These are phyloP conservation scores for Cladosporium halotolerans DNA, from an alignment of 2,329 filamentous ascomycete genomes.

Conservation along the genomic window DNA sequence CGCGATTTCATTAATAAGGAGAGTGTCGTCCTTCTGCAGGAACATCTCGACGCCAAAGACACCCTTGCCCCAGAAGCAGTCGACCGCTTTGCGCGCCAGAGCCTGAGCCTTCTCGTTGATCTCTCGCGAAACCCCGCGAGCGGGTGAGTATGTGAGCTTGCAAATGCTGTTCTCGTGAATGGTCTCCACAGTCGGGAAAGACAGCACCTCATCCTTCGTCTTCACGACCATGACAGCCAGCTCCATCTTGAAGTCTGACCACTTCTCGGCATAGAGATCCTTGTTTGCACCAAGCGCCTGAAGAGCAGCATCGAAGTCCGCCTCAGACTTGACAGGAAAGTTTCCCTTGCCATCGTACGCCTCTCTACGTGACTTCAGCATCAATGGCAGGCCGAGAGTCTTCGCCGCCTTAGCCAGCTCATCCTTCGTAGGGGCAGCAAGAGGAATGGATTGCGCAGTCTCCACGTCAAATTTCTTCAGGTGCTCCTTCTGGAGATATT, in stretches of 20 bases:
- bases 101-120: conserved; percentile 63
- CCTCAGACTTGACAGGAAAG: conserved; percentile 54
- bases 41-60: conserved; percentile 98
- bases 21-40: conserved; percentile 61
- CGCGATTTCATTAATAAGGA: conserved; percentile 82
- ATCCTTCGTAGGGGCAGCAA: conserved; percentile 53
- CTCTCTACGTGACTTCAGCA: conserved; percentile 85
- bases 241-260: conserved; percentile 78
- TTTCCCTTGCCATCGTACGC: conserved; percentile 89
- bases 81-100: conserved; percentile 72
- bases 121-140: conserved; percentile 58
- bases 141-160: conserved; percentile 83
- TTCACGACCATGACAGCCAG: conserved; percentile 92
- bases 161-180: conserved; percentile 94
- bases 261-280: conserved; percentile 82
- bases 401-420: conserved; percentile 59
- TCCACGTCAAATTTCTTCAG: conserved; percentile 62
- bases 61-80: conserved; percentile 76
- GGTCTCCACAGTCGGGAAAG: conserved; percentile 89
- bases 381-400: conserved; percentile 72
- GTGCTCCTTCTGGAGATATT: conserved; percentile 82
- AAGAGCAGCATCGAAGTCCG: conserved; percentile 60
- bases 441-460: conserved; percentile 63
- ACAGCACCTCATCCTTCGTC: conserved; percentile 65
- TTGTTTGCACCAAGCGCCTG: conserved; percentile 59